Conservation (phyloP, 2,329 filamentous ascomycete species). For the Simplicillium aogashimaense region DNA sequence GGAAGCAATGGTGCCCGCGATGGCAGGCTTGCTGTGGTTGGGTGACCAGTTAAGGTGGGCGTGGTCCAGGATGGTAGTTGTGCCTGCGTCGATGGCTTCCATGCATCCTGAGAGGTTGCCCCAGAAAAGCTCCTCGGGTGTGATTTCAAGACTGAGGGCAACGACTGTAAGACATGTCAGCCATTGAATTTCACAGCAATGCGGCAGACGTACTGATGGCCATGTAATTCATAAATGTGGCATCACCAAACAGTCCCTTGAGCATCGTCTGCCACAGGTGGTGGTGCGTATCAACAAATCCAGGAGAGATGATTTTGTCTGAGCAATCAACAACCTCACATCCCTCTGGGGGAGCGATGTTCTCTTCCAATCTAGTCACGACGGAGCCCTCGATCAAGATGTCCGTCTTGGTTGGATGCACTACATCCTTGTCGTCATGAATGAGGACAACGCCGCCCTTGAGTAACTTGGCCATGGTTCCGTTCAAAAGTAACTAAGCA, state of each 20-base stretch:
- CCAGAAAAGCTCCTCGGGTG: conserved; percentile 2
- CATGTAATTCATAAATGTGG: not conserved
- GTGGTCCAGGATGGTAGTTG: conserved; percentile 3
- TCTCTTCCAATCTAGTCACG: not conserved
- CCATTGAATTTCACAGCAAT: too few relatives aligned
- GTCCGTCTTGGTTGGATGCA: not conserved
- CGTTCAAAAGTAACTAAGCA: too few relatives aligned
- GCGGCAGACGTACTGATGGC: not conserved
- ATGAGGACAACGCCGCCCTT: conserved; percentile 1
- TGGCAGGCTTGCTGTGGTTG: conserved; percentile 3
- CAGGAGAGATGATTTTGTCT: conserved; percentile 27
- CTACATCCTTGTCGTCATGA: not conserved
- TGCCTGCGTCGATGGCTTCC: conserved; percentile 2
- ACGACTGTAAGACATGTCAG: not conserved
- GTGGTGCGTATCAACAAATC: conserved; percentile 32
- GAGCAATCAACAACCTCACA: conserved; percentile 26
- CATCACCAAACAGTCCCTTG: conserved; percentile 11
- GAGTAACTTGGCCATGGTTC: not conserved
- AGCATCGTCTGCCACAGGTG: conserved; percentile 33
- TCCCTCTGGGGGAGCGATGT: not conserved
- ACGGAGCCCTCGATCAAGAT: not conserved
- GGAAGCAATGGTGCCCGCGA: conserved; percentile 16
- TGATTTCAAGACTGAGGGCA: not conserved
- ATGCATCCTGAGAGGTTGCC: conserved; percentile 1
- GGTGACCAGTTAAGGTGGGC: conserved; percentile 3